These are phyloP conservation scores for Spatholobus suberectus DNA, from an alignment of 306 rosid genomes.

Conservation along the genomic window DNA sequence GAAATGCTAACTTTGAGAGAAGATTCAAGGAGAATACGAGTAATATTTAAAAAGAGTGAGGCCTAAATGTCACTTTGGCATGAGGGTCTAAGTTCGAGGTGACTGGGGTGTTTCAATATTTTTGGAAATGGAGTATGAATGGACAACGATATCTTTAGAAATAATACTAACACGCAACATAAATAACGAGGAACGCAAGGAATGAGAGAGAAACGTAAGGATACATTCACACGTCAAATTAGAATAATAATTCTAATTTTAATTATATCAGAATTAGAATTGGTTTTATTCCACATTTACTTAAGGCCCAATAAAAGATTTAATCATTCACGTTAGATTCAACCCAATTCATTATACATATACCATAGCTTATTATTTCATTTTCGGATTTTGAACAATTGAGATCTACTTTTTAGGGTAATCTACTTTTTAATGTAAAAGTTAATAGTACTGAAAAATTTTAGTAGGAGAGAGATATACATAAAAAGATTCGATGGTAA, in stretches of 20 bases:
- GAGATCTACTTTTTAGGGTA: too few species aligned
- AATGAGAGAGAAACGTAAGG: not conserved
- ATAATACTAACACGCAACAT: not conserved
- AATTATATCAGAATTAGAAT: too few species aligned
- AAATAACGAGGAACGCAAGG: not conserved
- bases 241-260: not conserved
- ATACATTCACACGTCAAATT: not conserved
- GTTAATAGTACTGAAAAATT: too few species aligned
- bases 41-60: not conserved
- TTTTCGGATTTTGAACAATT: too few species aligned
- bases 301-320: too few species aligned
- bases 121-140: conserved; percentile 1
- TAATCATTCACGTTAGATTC: too few species aligned
- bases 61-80: not conserved
- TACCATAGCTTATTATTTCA: too few species aligned
- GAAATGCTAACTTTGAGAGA: not conserved
- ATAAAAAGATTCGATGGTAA: too few species aligned
- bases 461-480: too few species aligned
- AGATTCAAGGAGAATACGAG: not conserved
- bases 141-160: not conserved
- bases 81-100: not conserved
- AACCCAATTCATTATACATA: too few species aligned
- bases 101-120: not conserved
- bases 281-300: too few species aligned
- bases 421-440: too few species aligned